Conservation (phyloP, 148 eudicot species). For the Rhododendron molle region DNA sequence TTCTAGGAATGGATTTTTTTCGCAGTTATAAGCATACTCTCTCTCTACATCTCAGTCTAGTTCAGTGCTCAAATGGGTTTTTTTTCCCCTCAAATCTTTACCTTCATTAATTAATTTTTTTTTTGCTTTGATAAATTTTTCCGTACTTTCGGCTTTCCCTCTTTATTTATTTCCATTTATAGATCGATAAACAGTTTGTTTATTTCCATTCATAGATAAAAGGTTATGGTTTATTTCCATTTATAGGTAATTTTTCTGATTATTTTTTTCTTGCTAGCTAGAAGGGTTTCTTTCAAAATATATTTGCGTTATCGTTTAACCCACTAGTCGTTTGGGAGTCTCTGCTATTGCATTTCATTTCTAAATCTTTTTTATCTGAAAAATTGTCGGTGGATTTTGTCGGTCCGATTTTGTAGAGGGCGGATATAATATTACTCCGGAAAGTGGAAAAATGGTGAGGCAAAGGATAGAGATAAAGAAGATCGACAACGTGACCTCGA, state of each 20-base stretch:
- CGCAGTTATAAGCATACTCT: background rate
- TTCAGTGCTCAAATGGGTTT: background rate
- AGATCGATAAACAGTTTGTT: background rate
- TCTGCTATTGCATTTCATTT: background rate
- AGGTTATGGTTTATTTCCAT: background rate
- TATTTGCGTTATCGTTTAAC: background rate
- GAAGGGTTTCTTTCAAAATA: background rate
- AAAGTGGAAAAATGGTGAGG: slow-evolving; percentile 17
- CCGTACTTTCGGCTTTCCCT: background rate
- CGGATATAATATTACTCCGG: background rate
- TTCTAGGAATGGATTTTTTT: no score
- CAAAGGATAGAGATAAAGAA: slow-evolving; percentile 26
- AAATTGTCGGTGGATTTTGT: background rate
- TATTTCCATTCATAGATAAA: background rate
- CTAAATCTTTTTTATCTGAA: background rate
- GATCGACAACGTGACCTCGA: slow-evolving; percentile 21
- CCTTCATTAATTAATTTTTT: background rate
- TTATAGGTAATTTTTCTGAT: no score
- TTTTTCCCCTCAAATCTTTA: background rate
- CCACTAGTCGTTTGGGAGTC: background rate
- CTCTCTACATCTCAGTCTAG: background rate
- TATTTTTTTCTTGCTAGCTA: background rate
- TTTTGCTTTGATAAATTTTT: no score
- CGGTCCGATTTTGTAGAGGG: no score
- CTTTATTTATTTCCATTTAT: background rate